Base-by-base conservation (phyloP, 2,329 filamentous ascomycete genomes). In the Conoideocrella luteorostrata region DNA sequence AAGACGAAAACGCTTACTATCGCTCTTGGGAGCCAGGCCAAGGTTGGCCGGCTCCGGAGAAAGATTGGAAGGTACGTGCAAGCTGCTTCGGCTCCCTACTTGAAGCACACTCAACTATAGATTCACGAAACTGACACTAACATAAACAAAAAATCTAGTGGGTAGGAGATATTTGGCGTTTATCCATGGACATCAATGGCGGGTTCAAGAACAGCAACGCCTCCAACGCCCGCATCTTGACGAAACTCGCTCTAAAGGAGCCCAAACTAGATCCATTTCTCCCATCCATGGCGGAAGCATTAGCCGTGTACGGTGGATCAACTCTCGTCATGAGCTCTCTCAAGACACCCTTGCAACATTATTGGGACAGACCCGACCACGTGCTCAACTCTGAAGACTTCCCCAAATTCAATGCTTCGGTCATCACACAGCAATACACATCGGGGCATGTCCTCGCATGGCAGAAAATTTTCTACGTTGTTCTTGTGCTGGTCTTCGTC, bases 251-350 rank as follows among this genome's bases (percentile, higher is more conserved):
- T 5, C 69, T 77, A 0, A 39, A 43, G 0, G 23, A 57, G 4
- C 59, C 64, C 0, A 41, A 45, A 0, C 68, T 87, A 1, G 66
- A 73, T 26, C 60, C 68, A 0, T 55, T 62, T 0, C 60, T 82
- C 0, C 87, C 87, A 0, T 86, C 81, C 3, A 70, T 86, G n/a
- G 81, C 79, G 0, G 87, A 93, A 61, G 82, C 82, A 0, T 59
- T 93, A 0, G 84, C 86, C 0, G 84, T 88, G 0, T 72, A 89
- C 53, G 75, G 77, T 0, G 78, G 79, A 4, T 81, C 77, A 28
- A 87, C 84, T 0, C 60, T 89, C 0, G 70, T 89, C 7, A 68
- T 81, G 34, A 72, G 77, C 7, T 65, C 79, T 2, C 62, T 76
- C 7, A 70, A 77, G 44, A 66, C 82, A 0, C 80, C 83, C 0